Evolutionary conservation across 169 alveolate species (phyloP), one percentile per base, ranked within the genome.

Genomic region (Plasmodium cynomolgi): DNA sequence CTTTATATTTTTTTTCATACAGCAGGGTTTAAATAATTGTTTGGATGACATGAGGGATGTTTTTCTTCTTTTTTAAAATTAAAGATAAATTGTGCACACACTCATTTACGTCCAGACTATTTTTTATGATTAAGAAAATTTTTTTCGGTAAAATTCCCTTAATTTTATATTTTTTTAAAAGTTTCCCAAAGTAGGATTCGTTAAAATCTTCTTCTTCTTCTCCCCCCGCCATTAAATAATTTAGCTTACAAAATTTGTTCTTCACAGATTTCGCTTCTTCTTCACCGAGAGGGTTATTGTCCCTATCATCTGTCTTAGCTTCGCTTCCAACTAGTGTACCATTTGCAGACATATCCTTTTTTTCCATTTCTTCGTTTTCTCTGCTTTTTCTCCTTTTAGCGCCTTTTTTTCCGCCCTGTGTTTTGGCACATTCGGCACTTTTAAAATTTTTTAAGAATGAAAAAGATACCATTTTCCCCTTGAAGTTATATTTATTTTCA

Each of bases 71-170:
- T 71, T 90, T 90, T 90, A 90, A 90, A 23, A 90, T 31, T 34
- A 71, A n/a, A 26, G 84, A 68, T 81, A 90, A 81, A 68, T 90
- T 90, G 72, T 90, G 81, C 54, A 81, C 91, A 56, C 94, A 90
- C 73, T 90, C 94, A 80, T 90, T 83, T 50, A 90, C 83, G 73
- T 90, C 81, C 58, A 90, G 83, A 81, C 94, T 90, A 81, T 80
- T 62, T 62, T 62, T 79, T 31, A 90, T 81, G 79, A 90, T 81
- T 80, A 90, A 37, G 83, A 90, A 90, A 68, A 90, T 90, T 68
- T 68, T 90, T 81, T 90, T 90, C 20, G 91, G 91, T 90, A 90
- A 44, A 26, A 90, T 90, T 23, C 94, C 94, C 54, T 90, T 91
- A 44, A 90, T 90, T 71, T 90, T 90, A 39, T 90, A 90, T 62